A percentile compares a stretch with the other conserved stretches of the same genome.
Conservation (phyloP, 2,329 filamentous ascomycete genomes). For the Trichophaea hybrida region DNA sequence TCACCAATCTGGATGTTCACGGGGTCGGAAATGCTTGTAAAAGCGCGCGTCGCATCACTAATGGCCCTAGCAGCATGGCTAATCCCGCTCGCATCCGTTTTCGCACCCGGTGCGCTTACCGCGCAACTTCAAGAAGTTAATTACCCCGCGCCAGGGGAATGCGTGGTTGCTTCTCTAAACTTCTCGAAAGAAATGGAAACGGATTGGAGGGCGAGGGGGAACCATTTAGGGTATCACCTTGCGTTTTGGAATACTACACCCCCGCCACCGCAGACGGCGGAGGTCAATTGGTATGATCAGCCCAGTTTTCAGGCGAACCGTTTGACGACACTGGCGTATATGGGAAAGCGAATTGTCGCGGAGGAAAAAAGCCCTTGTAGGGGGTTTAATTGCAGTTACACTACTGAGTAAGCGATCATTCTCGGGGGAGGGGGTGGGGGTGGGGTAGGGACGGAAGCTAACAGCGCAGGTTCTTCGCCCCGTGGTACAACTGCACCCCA, state of each 20-base stretch:
- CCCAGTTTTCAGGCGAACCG: conserved; percentile 27
- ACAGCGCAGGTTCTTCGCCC: conserved; percentile 28
- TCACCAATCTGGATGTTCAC: conserved; percentile 21
- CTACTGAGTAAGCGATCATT: conserved; percentile 16
- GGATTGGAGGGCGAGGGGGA: conserved; percentile 28
- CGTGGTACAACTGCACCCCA: conserved; percentile 33
- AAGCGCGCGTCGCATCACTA: conserved; percentile 30
- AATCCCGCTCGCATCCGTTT: conserved; percentile 32
- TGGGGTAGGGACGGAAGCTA: background rate
- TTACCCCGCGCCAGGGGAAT: background rate
- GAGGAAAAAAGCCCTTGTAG: conserved; percentile 29
- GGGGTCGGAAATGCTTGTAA: conserved; percentile 10
- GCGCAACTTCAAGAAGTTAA: conserved; percentile 26
- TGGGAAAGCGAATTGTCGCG: conserved; percentile 24
- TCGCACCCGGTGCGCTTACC: conserved; percentile 32
- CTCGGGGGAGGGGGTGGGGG: background rate
- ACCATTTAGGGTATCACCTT: conserved; percentile 28
- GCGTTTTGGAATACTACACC: conserved; percentile 30
- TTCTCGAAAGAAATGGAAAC: conserved; percentile 24
- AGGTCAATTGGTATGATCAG: conserved; percentile 30
- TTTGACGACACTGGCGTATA: conserved; percentile 27
- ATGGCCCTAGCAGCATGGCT: conserved; percentile 32
- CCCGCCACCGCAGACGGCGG: conserved; percentile 11
- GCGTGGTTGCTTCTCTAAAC: background rate
- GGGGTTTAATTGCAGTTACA: conserved; percentile 34